Evolutionary conservation across 78 protist genomes (phyloP), one percentile per base, ranked within the genome.

Genomic region (Parvularia atlantis): DNA sequence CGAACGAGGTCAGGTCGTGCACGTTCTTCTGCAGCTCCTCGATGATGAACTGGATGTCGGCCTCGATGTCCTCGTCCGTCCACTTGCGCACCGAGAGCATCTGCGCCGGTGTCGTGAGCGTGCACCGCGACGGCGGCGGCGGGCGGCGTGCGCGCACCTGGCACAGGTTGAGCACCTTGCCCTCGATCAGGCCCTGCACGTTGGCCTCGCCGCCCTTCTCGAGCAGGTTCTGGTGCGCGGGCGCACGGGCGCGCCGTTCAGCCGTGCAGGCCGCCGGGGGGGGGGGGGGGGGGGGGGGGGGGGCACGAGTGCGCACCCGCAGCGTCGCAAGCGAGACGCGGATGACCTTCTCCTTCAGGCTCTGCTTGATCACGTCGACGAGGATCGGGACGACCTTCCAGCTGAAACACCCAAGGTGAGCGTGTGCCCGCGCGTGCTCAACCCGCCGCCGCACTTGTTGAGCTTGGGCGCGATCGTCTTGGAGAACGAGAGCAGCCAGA

Each of bases 51-150:
- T 56, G 36, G 22, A 86, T 22, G 77, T 85, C 86, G 0, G 43
- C 85, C 41, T 30, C 46, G 52, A 90, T 73, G 73, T 90, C 95
- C 35, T 71, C 88, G 75, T 90, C 95, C 26, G 73, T 90, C 77
- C 82, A 87, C 65, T 69, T 84, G 74, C 77, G 75, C 60, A 36
- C 46, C 36, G 20, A 58, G 30, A 81, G 44, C 56, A 40, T 44
- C n/a, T n/a, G n/a, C n/a, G n/a, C n/a, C n/a, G 50, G 40, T 41
- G 43, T 81, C 65, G 59, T 54, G 46, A 48, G 71, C 61, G 46
- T 79, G 37, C 39, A 84, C 43, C 37, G 84, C 86, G 66, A 64
- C 68, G 35, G 66, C 73, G n/a, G 84, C 59, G 88, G 84, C 84
- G 57, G 68, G 77, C n/a, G n/a, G n/a, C 40, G 69, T 73, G 54